Percentiles rank a stretch among this genome's conserved stretches.
Conservation (phyloP, 2,329 filamentous ascomycete genomes). For the Pseudogymnoascus verrucosus region DNA sequence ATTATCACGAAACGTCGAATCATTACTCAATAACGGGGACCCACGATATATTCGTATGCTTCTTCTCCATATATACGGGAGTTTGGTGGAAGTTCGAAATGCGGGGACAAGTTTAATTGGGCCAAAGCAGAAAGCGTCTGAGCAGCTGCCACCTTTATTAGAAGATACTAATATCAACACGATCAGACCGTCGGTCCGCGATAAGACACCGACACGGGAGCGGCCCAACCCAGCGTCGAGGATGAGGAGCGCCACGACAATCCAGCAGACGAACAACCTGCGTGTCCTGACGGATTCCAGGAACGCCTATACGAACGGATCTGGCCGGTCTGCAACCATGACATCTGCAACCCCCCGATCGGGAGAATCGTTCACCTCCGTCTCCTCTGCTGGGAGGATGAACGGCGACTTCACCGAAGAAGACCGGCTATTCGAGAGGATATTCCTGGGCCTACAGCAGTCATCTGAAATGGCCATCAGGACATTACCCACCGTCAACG, state of each 20-base stretch:
- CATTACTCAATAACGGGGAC: slow-evolving; percentile 57
- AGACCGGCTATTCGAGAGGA: slow-evolving; percentile 71
- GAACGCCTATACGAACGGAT: slow-evolving; percentile 42
- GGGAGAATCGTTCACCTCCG: slow-evolving; percentile 63
- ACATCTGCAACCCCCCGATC: slow-evolving; percentile 64
- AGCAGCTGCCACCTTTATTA: not conserved
- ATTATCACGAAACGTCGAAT: slow-evolving; percentile 53
- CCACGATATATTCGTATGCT: slow-evolving; percentile 59
- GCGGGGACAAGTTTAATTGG: slow-evolving; percentile 22
- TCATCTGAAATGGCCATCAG: slow-evolving; percentile 67
- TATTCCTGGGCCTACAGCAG: slow-evolving; percentile 67
- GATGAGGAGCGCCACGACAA: slow-evolving; percentile 26
- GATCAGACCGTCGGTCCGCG: slow-evolving; percentile 42
- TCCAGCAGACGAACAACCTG: slow-evolving; percentile 31
- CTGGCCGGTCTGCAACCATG: slow-evolving; percentile 42
- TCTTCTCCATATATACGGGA: slow-evolving; percentile 56
- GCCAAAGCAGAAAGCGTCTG: slow-evolving; percentile 12
- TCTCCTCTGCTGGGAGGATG: slow-evolving; percentile 23
- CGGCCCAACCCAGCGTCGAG: slow-evolving; percentile 32
- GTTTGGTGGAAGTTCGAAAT: slow-evolving; percentile 55
- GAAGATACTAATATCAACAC: slow-evolving; percentile 26
- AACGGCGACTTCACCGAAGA: slow-evolving; percentile 62
- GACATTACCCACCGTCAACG: slow-evolving; percentile 61
- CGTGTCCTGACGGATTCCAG: slow-evolving; percentile 48
- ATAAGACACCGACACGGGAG: slow-evolving; percentile 47